These are phyloP conservation scores for Colletotrichum lupini DNA, from an alignment of 2,329 filamentous ascomycete genomes.

Conservation along the genomic window DNA sequence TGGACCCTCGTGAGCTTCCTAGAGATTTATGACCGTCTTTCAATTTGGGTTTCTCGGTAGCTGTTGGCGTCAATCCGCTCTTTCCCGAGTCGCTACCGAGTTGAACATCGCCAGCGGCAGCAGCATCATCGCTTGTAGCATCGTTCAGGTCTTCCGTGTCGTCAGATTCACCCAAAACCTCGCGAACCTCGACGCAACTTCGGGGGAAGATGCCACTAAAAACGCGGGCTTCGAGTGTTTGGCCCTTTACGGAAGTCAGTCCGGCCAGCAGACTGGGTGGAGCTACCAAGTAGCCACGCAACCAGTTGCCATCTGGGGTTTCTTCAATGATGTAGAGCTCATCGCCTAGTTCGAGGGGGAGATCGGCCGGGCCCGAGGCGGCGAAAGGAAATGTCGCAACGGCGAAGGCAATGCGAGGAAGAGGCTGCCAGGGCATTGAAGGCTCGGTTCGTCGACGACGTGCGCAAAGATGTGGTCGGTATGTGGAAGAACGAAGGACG, in stretches of 20 bases:
- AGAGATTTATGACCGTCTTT: constrained; percentile 43
- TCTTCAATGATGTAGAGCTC: constrained; percentile 99
- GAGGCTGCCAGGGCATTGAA: constrained; percentile 94
- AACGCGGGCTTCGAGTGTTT: constrained; percentile 93
- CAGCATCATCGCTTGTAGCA: constrained; percentile 33
- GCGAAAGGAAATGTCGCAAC: constrained; percentile 96
- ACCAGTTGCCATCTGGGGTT: constrained; percentile 91
- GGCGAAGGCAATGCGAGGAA: constrained; percentile 97
- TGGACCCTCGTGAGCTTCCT: constrained; percentile 37
- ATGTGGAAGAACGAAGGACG: background rate
- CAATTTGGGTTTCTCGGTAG: constrained; percentile 49
- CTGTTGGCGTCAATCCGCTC: constrained; percentile 58
- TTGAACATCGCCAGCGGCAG: constrained; percentile 19
- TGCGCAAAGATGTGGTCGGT: constrained; percentile 9
- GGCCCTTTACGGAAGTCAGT: constrained; percentile 88
- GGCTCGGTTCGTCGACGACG: constrained; percentile 19
- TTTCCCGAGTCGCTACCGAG: constrained; percentile 63
- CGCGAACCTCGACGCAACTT: constrained; percentile 93
- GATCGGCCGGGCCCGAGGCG: constrained; percentile 86
- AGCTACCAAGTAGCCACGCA: constrained; percentile 93
- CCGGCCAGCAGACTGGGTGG: constrained; percentile 93
- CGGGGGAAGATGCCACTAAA: constrained; percentile 98
- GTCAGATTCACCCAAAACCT: constrained; percentile 84
- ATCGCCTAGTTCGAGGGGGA: constrained; percentile 97
- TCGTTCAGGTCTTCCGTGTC: constrained; percentile 59